Base-by-base conservation (phyloP, 306 rosid species). In the Glycine tomentella region DNA sequence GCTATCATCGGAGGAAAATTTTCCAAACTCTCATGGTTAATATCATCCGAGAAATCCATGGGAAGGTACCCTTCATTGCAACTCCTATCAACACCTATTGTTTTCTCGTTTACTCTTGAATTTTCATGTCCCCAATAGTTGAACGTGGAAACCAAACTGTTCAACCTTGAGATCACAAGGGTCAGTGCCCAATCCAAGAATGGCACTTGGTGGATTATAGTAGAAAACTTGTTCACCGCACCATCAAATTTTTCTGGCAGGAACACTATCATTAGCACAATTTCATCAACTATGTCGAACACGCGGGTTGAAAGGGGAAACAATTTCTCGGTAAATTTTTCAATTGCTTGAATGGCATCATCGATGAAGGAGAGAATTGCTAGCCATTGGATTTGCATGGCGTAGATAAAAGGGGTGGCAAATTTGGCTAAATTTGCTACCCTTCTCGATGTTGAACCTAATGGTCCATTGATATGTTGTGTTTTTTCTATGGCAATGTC, bases 201-300 rank as follows among this genome's bases (percentile, higher is more conserved):
- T 3, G 82, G 85, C 3, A 84, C 55, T 38, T 78, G 79, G 74
- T 75, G 87, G 50, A 87, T 52, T 55, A 81, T 62, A 50, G 74
- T 14, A 2, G 86, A 87, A 4, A 88, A 36, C 69, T 79, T 80
- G 81, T 64, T 79, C 61, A 82, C 56, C 1, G 83, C 87, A 33
- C 67, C 63, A 51, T 92, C 92, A 15, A 91, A 72, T 75, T 86
- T 87, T 67, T 50, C 77, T 0, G 98, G 98, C 3, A 91, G 72
- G 8, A 72, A 63, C 77, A 52, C 78, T 4, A 79, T 63, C 59
- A 42, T 14, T n/a, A 52, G 72, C 8, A 90, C 88, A 4, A 89
- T 5, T 8, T 86, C 86, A 45, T 94, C 97, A 2, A 90, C 79
- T 84, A 87, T 90, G 76, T 91, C 66, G 69, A 94, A 90, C 45